Evolutionary conservation across 208 protist species (phyloP).

Genomic region (Trypanosoma lewisi): DNA sequence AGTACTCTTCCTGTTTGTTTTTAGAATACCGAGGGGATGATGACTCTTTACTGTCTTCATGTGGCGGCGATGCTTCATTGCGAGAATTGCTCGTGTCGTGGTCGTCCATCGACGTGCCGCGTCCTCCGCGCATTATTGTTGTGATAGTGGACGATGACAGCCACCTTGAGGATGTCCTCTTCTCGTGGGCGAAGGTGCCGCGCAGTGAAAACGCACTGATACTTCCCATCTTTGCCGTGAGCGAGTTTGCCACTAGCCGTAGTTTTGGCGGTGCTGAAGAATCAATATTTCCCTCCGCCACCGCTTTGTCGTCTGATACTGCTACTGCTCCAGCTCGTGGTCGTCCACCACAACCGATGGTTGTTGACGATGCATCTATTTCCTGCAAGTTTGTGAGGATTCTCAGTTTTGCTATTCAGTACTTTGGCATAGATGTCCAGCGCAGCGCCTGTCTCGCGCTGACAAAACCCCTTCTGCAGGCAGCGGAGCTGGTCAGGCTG

Average conservation of each 20-base stretch:
- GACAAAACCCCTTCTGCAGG: slow-evolving; percentile 16
- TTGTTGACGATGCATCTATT: background rate
- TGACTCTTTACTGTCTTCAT: slow-evolving; percentile 3
- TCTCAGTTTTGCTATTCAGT: slow-evolving; percentile 26
- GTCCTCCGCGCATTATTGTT: slow-evolving; percentile 22
- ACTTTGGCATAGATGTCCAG: slow-evolving; percentile 26
- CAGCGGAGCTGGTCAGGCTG: slow-evolving; percentile 6
- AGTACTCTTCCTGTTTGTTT: slow-evolving; percentile 35
- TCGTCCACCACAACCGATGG: background rate
- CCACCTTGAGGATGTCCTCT: slow-evolving; percentile 30
- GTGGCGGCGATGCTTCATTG: slow-evolving; percentile 15
- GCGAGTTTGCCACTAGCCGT: slow-evolving; percentile 9
- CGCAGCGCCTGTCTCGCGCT: slow-evolving; percentile 22
- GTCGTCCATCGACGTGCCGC: slow-evolving; percentile 22
- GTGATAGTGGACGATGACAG: slow-evolving; percentile 36
- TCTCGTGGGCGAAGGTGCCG: slow-evolving; percentile 56
- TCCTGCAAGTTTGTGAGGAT: slow-evolving; percentile 5
- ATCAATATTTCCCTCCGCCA: too few relatives aligned
- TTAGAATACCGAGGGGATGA: slow-evolving; percentile 27
- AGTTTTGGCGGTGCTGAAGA: too few relatives aligned
- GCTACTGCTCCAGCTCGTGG: background rate
- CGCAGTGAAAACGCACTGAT: slow-evolving; percentile 62
- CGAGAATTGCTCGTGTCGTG: slow-evolving; percentile 33
- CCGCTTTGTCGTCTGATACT: background rate
- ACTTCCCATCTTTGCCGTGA: slow-evolving; percentile 56